Percentiles rank a stretch among this genome's conserved stretches.
Evolutionary conservation across 106 monocot species (phyloP).

Genomic region (Phalaenopsis equestris): DNA sequence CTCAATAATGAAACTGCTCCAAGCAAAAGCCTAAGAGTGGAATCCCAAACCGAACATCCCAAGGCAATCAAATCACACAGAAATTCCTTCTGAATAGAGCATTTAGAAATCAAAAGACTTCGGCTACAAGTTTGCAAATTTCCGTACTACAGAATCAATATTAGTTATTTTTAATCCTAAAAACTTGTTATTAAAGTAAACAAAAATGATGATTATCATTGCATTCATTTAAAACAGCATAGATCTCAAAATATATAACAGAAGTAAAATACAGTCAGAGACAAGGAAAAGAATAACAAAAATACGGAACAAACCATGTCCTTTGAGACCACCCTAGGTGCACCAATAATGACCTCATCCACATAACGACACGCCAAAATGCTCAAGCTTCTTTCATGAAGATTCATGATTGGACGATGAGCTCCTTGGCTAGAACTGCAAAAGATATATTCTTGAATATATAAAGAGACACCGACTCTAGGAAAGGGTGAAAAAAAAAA

Average conservation of each 20-base stretch:
- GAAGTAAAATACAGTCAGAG: neutral
- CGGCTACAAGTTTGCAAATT: neutral
- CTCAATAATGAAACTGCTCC: neutral
- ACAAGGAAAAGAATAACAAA: neutral
- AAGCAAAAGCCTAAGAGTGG: neutral
- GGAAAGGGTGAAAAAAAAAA: neutral
- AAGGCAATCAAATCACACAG: neutral
- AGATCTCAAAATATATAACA: neutral
- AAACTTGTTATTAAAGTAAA: neutral
- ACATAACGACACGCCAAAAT: conserved; percentile 97
- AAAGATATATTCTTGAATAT: neutral
- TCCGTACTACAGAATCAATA: neutral
- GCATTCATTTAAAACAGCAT: neutral
- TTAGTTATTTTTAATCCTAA: neutral
- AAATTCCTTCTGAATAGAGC: neutral
- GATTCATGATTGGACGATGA: conserved; percentile 97
- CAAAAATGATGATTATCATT: neutral
- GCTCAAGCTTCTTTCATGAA: conserved; percentile 98
- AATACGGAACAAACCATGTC: conserved; percentile 61
- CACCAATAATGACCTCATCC: conserved; percentile 98
- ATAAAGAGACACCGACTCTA: neutral
- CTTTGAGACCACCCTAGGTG: conserved; percentile 90
- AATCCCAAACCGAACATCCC: neutral
- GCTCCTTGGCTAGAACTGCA: conserved; percentile 66
- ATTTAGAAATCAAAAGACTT: neutral